Evolutionary conservation across 257 asterid genomes (phyloP), one percentile per base, ranked within the genome.

Genomic region (Rubia yunnanensis): DNA sequence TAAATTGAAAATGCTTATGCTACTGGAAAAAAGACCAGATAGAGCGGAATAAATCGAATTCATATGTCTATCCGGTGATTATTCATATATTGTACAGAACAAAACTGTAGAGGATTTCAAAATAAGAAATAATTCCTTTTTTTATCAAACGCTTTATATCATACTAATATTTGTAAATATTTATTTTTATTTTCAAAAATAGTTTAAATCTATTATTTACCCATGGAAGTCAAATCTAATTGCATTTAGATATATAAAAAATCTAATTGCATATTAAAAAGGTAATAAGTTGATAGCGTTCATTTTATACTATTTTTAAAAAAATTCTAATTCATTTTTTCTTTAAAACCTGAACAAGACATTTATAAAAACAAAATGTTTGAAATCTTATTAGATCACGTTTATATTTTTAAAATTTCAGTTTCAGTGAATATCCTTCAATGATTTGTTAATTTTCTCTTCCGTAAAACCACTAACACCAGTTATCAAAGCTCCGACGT

Each of bases 351-450:
- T 1, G 17, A 44, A 44, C 52, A 15, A 15, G 52, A 44, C n/a
- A 44, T 44, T 15, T 14, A 20, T 39, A 39, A 13, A 39, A 10
- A 15, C 2, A 39, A 39, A 39, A 6, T 10, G 10, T 38, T 5
- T n/a, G 20, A 44, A 17, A 44, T 11, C 14, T 44, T 44, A 7
- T 15, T 10, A 44, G 13, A 15, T 2, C n/a, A 17, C 4, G 52
- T 5, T 17, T 44, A 44, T 0, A 17, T 3, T 14, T 44, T 44
- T 7, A 14, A 17, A 44, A 86, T 86, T 73, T 75, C 20, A 86
- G n/a, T n/a, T 68, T 74, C 81, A 44, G 80, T 60, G 72, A 56
- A 77, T 58, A 87, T 62, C 76, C 85, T 91, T 95, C 97, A 90
- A 10, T 85, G 95, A 79, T 75, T 30, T 23, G 92, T 84, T 79